Conservation (phyloP, 768 basidiomycete genomes). For the Pleurotus cornucopiae region DNA sequence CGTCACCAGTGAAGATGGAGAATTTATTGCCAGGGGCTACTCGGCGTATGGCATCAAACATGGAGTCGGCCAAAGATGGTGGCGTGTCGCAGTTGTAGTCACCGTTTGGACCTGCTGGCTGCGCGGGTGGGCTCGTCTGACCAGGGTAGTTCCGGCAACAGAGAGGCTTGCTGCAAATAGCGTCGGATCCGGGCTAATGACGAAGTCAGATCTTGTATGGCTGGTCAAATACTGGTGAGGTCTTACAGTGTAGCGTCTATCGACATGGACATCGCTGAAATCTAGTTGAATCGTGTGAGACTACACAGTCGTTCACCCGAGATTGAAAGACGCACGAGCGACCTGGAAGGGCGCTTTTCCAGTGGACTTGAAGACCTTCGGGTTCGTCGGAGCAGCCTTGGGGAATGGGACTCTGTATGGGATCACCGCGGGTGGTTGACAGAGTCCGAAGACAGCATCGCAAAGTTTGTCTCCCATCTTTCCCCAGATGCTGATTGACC, state of each 20-base stretch:
- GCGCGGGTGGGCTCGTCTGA: conserved; percentile 27
- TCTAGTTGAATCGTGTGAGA: conserved; percentile 15
- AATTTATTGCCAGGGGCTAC: conserved; percentile 34
- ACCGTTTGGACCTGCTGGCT: conserved; percentile 47
- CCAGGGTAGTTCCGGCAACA: conserved; percentile 54
- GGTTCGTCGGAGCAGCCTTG: conserved; percentile 31
- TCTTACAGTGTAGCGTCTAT: conserved; percentile 47
- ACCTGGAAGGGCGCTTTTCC: conserved; percentile 48
- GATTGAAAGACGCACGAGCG: conserved; percentile 21
- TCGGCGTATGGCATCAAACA: conserved; percentile 36
- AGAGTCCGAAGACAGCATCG: conserved; percentile 50
- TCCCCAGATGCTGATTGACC: conserved; percentile 40
- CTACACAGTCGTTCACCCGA: too few species aligned
- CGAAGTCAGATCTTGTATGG: background rate
- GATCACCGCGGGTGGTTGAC: conserved; percentile 43
- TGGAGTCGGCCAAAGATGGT: conserved; percentile 39
- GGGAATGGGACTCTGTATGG: conserved; percentile 41
- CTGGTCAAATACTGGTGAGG: background rate
- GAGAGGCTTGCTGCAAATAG: conserved; percentile 57
- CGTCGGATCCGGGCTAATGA: conserved; percentile 44
- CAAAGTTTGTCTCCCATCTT: conserved; percentile 53
- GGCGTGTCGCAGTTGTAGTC: conserved; percentile 52
- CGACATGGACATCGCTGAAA: conserved; percentile 63
- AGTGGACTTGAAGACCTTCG: conserved; percentile 27
- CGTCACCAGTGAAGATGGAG: conserved; percentile 63